Conservation (phyloP, 495 filamentous ascomycete species). For the Podospora sp. region DNA sequence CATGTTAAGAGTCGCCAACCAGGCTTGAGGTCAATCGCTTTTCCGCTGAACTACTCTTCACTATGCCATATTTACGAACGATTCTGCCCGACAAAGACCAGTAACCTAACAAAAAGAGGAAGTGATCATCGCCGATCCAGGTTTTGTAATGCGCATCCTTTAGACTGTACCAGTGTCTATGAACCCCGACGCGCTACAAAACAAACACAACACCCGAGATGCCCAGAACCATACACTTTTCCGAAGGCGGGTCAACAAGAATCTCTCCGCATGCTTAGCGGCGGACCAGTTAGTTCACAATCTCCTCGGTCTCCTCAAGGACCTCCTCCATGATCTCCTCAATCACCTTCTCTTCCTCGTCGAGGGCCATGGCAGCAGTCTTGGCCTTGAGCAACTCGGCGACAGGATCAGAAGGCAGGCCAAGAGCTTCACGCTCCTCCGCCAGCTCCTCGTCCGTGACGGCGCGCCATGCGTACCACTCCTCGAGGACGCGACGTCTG, state of each 20-base stretch:
- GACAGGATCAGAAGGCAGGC: conserved; percentile 64
- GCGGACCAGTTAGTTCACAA: conserved; percentile 33
- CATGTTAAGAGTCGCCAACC: too few relatives aligned
- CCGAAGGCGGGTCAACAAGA: not conserved
- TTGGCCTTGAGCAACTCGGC: conserved; percentile 58
- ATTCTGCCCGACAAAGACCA: not conserved
- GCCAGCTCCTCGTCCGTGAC: conserved; percentile 70
- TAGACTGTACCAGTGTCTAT: conserved; percentile 17
- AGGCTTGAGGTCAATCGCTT: not conserved
- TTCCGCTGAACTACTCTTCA: not conserved
- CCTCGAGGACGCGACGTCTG: conserved; percentile 77
- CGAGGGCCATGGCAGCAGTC: conserved; percentile 47
- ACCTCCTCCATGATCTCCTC: conserved; percentile 94
- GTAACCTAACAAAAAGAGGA: not conserved
- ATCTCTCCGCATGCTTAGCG: not conserved
- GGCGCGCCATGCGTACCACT: conserved; percentile 88
- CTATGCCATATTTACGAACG: too few relatives aligned
- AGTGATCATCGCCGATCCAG: not conserved
- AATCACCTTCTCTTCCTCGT: conserved; percentile 70
- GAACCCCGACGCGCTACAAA: conserved; percentile 8
- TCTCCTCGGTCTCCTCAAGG: conserved; percentile 88
- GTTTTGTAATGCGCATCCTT: conserved; percentile 3
- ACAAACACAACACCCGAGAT: conserved; percentile 4
- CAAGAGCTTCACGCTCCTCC: conserved; percentile 69
- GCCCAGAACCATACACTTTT: not conserved